phyloP scores from a whole-genome alignment of 202 grass and related monocot species.

The Saccharum hybrid region DNA sequence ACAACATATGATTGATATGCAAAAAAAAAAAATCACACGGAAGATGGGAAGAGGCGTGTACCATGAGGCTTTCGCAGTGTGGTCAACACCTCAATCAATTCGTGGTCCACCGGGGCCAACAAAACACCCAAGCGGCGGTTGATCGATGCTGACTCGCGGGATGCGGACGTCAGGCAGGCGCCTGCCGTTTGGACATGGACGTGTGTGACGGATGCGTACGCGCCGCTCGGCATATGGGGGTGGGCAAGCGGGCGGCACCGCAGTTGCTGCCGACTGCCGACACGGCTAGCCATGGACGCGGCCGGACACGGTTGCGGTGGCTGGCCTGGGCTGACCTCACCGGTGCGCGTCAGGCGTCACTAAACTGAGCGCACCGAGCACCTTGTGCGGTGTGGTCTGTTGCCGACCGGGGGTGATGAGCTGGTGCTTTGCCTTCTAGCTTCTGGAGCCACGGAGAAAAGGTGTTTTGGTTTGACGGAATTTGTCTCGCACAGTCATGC shows the following conservation, averaged over 20 bases:
- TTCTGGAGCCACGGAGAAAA: neutral
- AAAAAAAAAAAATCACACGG: neutral
- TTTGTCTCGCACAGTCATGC: neutral
- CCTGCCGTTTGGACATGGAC: neutral
- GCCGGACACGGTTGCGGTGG: neutral
- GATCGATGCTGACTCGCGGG: neutral
- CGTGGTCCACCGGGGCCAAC: neutral
- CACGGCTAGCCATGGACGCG: neutral
- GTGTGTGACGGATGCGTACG: too few species aligned
- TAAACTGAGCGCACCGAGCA: neutral
- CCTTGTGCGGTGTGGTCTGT: neutral
- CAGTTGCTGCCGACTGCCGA: neutral
- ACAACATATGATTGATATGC: neutral
- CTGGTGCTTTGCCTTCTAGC: neutral
- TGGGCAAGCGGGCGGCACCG: neutral
- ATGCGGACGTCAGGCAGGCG: neutral
- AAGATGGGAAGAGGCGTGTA: neutral
- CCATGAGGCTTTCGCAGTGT: neutral
- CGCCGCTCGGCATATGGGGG: neutral
- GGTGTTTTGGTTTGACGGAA: neutral
- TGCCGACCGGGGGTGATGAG: neutral
- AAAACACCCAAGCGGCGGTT: neutral
- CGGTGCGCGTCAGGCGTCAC: neutral
- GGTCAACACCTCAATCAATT: neutral
- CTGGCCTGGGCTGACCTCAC: neutral